Percentiles rank a stretch among this genome's conserved stretches.
Evolutionary conservation across 345 rosid species (phyloP).

Genomic region (Sisymbrium altissimum): DNA sequence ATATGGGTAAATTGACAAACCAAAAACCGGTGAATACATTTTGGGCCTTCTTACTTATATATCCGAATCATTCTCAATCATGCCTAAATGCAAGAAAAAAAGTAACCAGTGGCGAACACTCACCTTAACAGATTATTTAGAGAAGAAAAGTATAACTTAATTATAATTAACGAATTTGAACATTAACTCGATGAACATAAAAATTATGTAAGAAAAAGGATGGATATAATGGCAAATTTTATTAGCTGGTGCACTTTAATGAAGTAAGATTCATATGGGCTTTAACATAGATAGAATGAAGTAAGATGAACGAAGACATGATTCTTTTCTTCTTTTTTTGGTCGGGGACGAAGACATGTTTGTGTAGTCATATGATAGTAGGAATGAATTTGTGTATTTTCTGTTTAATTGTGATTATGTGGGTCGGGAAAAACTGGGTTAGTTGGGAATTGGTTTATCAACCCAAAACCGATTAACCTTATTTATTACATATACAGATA

Average conservation of each 20-base stretch:
- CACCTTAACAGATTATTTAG: not conserved
- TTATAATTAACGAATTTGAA: not conserved
- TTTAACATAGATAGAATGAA: not conserved
- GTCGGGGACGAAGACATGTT: not conserved
- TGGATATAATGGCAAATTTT: not conserved
- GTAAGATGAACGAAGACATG: not conserved
- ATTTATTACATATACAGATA: not conserved
- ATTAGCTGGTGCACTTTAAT: not conserved
- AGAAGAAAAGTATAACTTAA: not conserved
- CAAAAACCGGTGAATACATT: not conserved
- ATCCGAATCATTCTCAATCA: not conserved
- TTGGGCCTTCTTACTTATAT: slow-evolving; percentile 1
- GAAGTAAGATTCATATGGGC: not conserved
- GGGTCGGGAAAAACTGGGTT: not conserved
- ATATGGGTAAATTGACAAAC: not conserved
- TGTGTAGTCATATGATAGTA: not conserved
- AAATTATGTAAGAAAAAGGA: not conserved
- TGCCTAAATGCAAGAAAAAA: slow-evolving; percentile 3
- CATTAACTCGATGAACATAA: not conserved
- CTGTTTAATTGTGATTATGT: not conserved
- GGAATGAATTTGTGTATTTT: not conserved
- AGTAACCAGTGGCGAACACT: not conserved
- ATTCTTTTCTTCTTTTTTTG: no score
- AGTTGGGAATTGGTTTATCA: not conserved
- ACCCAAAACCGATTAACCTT: not conserved